phyloP scores from a whole-genome alignment of 2,329 filamentous ascomycete species.

The Fonsecaea monophora region DNA sequence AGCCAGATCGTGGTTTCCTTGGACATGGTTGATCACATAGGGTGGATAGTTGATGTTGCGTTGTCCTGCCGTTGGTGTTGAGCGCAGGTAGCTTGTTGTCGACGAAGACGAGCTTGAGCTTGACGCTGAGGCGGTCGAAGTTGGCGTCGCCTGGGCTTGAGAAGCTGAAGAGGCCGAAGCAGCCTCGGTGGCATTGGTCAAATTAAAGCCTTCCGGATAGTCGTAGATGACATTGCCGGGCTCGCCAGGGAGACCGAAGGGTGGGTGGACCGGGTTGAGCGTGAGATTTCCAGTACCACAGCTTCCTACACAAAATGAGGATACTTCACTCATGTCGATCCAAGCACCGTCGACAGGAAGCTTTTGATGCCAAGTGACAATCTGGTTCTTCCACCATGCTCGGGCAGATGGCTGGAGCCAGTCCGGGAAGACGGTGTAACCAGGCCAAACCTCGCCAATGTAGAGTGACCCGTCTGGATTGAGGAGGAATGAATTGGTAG shows the following conservation, averaged over 20 bases:
- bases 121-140: constrained; percentile 43
- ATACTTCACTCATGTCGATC: constrained; percentile 69
- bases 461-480: constrained; percentile 63
- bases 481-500: constrained; percentile 57
- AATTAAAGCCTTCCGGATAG: constrained; percentile 73
- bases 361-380: constrained; percentile 60
- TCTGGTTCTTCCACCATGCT: constrained; percentile 65
- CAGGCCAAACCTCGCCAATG: constrained; percentile 63
- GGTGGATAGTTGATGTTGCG: constrained; percentile 76
- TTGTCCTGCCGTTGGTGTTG: constrained; percentile 65
- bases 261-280: constrained; percentile 72
- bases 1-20: constrained; percentile 69
- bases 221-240: constrained; percentile 64
- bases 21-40: constrained; percentile 76
- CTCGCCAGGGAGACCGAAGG: constrained; percentile 70
- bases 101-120: constrained; percentile 42
- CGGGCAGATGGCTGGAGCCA: constrained; percentile 66
- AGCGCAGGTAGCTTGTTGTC: constrained; percentile 60
- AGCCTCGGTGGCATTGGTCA: constrained; percentile 72
- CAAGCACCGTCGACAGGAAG: constrained; percentile 62
- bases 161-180: constrained; percentile 64
- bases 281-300: constrained; percentile 71
- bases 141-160: constrained; percentile 57
- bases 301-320: constrained; percentile 72
- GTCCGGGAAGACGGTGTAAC: constrained; percentile 66